Evolutionary conservation across 371 early-diverging fungal species (phyloP), one percentile per base, ranked within the genome.

Genomic region (Blakeslea trispora): DNA sequence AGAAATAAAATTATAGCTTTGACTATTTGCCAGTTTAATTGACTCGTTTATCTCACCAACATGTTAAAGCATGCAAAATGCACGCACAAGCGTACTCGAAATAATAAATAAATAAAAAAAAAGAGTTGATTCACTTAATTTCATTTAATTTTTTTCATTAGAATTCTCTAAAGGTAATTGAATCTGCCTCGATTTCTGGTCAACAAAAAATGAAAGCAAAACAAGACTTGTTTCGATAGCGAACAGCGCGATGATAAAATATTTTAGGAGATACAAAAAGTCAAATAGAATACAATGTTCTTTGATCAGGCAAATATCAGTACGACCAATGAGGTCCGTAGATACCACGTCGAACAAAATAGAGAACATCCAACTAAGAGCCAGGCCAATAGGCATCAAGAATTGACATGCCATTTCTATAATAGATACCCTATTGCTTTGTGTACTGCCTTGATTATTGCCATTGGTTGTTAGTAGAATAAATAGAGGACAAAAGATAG

Each of bases 361-460:
- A 23, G 73, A 71, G 53, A 75, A 71, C 23, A 68, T 49, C 75
- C 79, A 75, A 48, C 75, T 73, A 17, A 70, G 44, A 10, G 71
- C 64, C 23, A 78, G 39, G 17, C 72, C 79, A 23, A 66, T 43
- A 7, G 79, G 72, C 72, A 77, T 72, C 11, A 77, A 32, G 6
- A 71, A 58, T 47, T 71, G 73, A 50, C 73, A 72, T 3, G 65
- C 11, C 8, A 61, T 50, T 23, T 75, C 72, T 28, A 52, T 44
- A 6, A 57, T 10, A 19, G 45, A 45, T 18, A n/a, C 50, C 35
- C 17, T 11, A 17, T 17, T 32, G 50, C 2, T 37, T 41, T n/a
- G 11, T 35, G 24, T 41, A 7, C 40, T 32, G 21, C n/a, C 2
- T 31, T 43, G 23, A 32, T 32, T 7, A 46, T 23, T n/a, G n/a